These are phyloP conservation scores for Pisolithus albus DNA, from an alignment of 768 basidiomycete genomes.

Conservation along the genomic window DNA sequence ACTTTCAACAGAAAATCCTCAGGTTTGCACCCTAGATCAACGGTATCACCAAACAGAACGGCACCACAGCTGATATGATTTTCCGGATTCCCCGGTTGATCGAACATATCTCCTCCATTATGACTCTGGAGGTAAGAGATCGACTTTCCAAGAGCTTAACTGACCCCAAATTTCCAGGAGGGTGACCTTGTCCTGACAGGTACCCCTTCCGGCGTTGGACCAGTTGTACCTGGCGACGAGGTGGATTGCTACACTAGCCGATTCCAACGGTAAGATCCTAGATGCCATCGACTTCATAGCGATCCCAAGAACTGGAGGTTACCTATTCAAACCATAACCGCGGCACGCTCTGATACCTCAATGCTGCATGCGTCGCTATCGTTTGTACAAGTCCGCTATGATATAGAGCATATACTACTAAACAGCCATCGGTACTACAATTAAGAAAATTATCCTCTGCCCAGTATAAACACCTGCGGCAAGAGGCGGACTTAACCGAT, in stretches of 20 bases:
- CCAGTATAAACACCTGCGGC: neutral
- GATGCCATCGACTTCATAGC: slow-evolving; percentile 59
- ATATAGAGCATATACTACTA: slow-evolving; percentile 1
- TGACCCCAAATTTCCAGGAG: slow-evolving; percentile 42
- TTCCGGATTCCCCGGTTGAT: slow-evolving; percentile 85
- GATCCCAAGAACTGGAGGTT: slow-evolving; percentile 63
- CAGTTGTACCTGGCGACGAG: slow-evolving; percentile 65
- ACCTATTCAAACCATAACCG: slow-evolving; percentile 38
- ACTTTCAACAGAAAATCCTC: neutral
- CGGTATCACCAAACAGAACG: slow-evolving; percentile 74
- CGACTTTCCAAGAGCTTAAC: neutral
- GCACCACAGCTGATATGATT: slow-evolving; percentile 84
- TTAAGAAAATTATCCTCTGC: neutral
- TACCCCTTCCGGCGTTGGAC: slow-evolving; percentile 88
- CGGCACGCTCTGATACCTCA: neutral
- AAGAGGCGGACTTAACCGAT: neutral
- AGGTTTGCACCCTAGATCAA: slow-evolving; percentile 54
- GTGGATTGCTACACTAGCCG: slow-evolving; percentile 68
- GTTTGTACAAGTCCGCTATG: neutral
- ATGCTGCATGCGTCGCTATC: neutral
- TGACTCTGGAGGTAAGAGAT: slow-evolving; percentile 77
- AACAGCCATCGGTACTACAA: neutral
- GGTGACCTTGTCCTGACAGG: slow-evolving; percentile 89
- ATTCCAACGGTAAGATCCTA: slow-evolving; percentile 48
- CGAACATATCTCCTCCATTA: slow-evolving; percentile 89